A percentile compares a stretch with the other conserved stretches of the same genome.
Conservation (phyloP, 2,329 filamentous ascomycete species). For the Aspergillus candidus region DNA sequence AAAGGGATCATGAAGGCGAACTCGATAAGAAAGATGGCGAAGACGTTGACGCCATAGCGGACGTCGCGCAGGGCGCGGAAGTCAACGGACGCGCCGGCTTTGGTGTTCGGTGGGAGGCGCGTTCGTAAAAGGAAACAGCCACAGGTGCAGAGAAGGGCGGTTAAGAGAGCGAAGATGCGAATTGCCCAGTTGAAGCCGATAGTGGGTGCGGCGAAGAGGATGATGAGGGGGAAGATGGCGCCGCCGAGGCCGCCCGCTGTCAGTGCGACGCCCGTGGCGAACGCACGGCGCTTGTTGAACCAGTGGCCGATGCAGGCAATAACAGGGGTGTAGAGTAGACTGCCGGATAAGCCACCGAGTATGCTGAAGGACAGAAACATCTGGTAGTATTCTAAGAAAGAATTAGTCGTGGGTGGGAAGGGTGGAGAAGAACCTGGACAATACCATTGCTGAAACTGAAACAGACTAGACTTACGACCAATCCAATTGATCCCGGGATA, state of each 20-base stretch:
- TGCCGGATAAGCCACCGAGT: slow-evolving; percentile 7
- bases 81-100: slow-evolving; percentile 4
- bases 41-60: slow-evolving; percentile 9
- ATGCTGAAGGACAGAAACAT: slow-evolving; percentile 9
- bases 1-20: slow-evolving; percentile 15
- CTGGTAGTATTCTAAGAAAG: slow-evolving; percentile 6
- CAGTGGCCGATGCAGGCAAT: slow-evolving; percentile 20
- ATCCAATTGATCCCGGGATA: slow-evolving; percentile 14
- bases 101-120: slow-evolving; percentile 10
- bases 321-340: slow-evolving; percentile 13
- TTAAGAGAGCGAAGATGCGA: slow-evolving; percentile 7
- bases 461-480: slow-evolving; percentile 11
- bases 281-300: slow-evolving; percentile 18
- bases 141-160: not conserved
- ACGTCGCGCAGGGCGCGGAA: slow-evolving; percentile 9
- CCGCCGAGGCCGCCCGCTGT: slow-evolving; percentile 18
- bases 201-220: slow-evolving; percentile 5
- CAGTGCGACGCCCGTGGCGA: slow-evolving; percentile 18
- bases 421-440: no score
- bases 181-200: slow-evolving; percentile 15
- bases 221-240: slow-evolving; percentile 18
- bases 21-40: slow-evolving; percentile 13
- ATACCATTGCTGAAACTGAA: not conserved
- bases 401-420: not conserved
- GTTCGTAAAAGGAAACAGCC: slow-evolving; percentile 2